Percentiles rank a stretch among this genome's conserved stretches.
Conservation (phyloP, 2,329 filamentous ascomycete species). For the Ophiostoma novo-ulmi region DNA sequence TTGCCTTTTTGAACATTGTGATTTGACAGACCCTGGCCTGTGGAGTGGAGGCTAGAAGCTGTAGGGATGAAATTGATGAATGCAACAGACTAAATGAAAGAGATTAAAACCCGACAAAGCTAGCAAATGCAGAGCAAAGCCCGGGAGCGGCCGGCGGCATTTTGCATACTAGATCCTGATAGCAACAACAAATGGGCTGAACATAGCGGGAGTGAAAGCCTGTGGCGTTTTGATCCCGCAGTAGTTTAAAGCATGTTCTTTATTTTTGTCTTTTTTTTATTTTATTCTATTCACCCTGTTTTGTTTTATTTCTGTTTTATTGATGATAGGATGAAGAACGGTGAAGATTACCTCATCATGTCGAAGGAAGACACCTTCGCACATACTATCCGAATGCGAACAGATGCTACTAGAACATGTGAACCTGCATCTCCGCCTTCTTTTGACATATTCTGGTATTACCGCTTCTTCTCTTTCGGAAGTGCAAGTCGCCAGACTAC, state of each 20-base stretch:
- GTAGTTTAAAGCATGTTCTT: neutral
- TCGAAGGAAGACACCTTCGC: neutral
- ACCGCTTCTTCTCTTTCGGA: neutral
- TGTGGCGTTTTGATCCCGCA: neutral
- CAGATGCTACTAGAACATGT: neutral
- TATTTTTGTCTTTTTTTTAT: neutral
- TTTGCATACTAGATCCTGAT: neutral
- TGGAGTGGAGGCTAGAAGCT: neutral
- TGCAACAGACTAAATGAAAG: neutral
- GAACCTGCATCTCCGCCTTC: constrained; percentile 1
- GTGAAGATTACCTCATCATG: neutral
- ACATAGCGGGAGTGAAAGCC: neutral
- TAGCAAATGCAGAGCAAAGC: neutral
- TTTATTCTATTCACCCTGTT: neutral
- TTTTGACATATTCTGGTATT: neutral
- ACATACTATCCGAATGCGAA: neutral
- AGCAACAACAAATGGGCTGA: neutral
- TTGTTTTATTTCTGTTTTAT: neutral
- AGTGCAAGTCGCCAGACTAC: too few relatives aligned
- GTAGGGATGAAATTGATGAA: neutral
- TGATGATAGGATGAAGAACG: neutral
- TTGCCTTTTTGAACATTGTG: neutral
- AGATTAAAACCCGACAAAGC: neutral
- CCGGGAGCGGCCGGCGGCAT: constrained; percentile 8
- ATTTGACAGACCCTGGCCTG: neutral